Base-by-base conservation (phyloP, 495 filamentous ascomycete genomes). In the Penicillium egyptiacum region DNA sequence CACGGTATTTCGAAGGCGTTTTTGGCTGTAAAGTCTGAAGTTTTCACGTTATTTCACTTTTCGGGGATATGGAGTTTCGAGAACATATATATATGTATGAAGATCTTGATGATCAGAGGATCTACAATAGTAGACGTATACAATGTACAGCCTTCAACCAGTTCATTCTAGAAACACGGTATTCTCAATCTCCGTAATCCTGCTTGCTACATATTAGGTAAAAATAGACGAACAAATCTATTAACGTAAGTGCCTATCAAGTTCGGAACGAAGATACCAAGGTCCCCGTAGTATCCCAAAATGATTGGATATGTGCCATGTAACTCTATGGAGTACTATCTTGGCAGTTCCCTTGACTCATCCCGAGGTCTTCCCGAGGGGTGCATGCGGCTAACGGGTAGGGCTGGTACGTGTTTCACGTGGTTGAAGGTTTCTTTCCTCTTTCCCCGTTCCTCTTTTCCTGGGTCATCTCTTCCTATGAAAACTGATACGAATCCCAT, bases 371-470 rank as follows among this genome's bases (percentile, higher is more conserved):
- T 22, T 20, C 28, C 5, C 19, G 35, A 23, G 1, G 26, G 30
- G 14, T 14, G 42, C 28, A 44, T 40, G 33, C 23, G 23, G 33
- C 33, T 17, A 41, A 12, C 33, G 44, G 54, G 23, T 56, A 56
- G 54, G 35, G 54, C 54, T 56, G 44, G 2, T 14, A 37, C 1
- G 8, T 14, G 2, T 16, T 26, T 54, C 11, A 41, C 33, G 40
- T 44, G 30, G 30, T 12, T 12, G 40, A 16, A 14, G 11, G 20
- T 16, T 5, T 20, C 30, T 5, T 30, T 41, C 23, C 10, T 20
- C 19, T 26, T n/a, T 26, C 25, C 12, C 4, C 16, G 6, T 48
- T 40, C 8, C n/a, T 26, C 42, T 35, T 22, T 26, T 12, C 16
- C 40, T 11, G 25, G 16, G 11, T 39, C 35, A n/a, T 8, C 16